phyloP scores from a whole-genome alignment of 805 yeast species.

The Kazachstania kunashirensis region DNA sequence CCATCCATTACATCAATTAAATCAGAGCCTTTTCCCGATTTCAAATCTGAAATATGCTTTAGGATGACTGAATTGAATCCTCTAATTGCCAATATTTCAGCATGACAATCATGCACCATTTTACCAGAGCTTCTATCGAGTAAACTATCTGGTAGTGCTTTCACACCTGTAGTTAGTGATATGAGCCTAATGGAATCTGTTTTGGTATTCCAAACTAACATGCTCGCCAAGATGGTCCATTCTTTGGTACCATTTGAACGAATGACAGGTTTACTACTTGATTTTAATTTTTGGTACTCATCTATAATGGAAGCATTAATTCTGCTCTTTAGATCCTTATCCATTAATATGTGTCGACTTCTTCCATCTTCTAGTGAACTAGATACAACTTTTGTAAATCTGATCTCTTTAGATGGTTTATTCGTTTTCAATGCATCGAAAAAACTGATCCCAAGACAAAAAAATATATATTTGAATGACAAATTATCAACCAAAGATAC shows the following conservation, averaged over 20 bases:
- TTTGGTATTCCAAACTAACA: slow-evolving; percentile 38
- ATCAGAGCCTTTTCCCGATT: slow-evolving; percentile 10
- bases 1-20: slow-evolving; percentile 1
- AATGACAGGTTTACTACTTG: slow-evolving; percentile 46
- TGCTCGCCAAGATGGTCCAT: slow-evolving; percentile 77
- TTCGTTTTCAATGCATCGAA: no score
- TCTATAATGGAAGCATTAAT: slow-evolving; percentile 6
- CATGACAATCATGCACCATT: slow-evolving; percentile 81
- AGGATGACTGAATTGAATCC: slow-evolving; percentile 55
- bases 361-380: no score
- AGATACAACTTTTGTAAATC: no score
- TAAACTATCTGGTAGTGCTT: slow-evolving; percentile 51
- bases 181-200: slow-evolving; percentile 30
- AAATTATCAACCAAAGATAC: no score
- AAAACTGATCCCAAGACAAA: no score
- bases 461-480: no score
- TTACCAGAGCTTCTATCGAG: slow-evolving; percentile 41
- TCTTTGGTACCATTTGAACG: slow-evolving; percentile 60
- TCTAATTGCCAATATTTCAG: slow-evolving; percentile 70
- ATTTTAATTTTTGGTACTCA: slow-evolving; percentile 27
- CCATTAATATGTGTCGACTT: neutral
- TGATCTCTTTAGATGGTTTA: no score
- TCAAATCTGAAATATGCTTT: slow-evolving; percentile 32
- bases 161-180: slow-evolving; percentile 71
- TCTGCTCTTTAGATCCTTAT: neutral